phyloP scores from a whole-genome alignment of 164 flowering plant genomes.

The Nelumbo lutea region DNA sequence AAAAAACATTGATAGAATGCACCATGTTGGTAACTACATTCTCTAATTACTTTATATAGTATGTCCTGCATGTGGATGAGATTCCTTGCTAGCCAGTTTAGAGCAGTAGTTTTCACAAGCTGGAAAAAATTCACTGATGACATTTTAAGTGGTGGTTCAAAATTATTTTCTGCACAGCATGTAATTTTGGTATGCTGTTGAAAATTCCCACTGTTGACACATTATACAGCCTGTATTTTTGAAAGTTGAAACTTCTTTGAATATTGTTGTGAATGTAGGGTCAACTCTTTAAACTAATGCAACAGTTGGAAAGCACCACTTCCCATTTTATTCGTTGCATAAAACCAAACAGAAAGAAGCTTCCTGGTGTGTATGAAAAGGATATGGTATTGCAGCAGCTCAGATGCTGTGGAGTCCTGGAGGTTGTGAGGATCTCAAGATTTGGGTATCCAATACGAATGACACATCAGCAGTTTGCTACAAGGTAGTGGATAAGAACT shows the following conservation, averaged over 20 bases:
- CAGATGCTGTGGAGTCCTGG: conserved; percentile 53
- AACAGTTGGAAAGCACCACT: conserved; percentile 49
- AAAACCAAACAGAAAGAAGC: conserved; percentile 57
- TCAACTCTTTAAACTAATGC: conserved; percentile 61
- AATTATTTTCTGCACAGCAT: not conserved
- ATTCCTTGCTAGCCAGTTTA: not conserved
- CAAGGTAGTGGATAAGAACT: conserved; percentile 29
- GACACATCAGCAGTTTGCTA: conserved; percentile 64
- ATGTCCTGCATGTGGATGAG: not conserved
- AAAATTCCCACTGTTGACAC: not conserved
- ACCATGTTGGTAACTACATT: not conserved
- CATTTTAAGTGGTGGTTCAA: not conserved
- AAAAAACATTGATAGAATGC: too few species aligned
- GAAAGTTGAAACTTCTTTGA: not conserved
- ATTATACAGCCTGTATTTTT: not conserved
- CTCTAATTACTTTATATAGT: not conserved
- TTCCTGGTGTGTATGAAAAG: conserved; percentile 47
- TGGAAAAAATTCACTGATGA: not conserved
- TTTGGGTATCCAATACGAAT: conserved; percentile 62
- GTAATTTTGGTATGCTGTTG: not conserved
- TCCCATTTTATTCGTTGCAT: conserved; percentile 76
- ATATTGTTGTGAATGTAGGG: conserved; percentile 32
- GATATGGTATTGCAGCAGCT: conserved; percentile 57
- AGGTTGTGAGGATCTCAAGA: conserved; percentile 61
- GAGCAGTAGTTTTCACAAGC: not conserved